Evolutionary conservation across 1,139 yeast genomes (phyloP), one percentile per base, ranked within the genome.

Genomic region (Yamadazyma dushanensis): DNA sequence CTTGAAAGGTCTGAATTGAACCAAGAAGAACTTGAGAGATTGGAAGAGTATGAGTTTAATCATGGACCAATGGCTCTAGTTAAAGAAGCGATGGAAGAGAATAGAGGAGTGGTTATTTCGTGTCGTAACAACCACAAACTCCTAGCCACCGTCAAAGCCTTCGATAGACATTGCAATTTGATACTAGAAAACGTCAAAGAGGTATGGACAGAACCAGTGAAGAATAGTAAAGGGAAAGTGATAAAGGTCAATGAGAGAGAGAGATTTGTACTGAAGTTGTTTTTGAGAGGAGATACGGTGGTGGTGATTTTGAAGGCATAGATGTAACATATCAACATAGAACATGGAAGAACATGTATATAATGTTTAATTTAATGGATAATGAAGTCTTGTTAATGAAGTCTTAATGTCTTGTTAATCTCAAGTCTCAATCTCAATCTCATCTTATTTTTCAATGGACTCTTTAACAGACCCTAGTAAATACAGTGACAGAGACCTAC

Each of bases 141-240:
- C 31, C 75, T 92, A 19, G 97, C 92, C 2, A 79, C 86, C 47
- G 94, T 92, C 34, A 85, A 86, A 55, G 97, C 97, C 0, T 94
- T 89, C 57, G 99, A 92, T 57, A 80, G 97, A 53, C 99, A 92
- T 60, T 84, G 96, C 44, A 92, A 92, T 58, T 78, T 92, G 84
- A 83, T 92, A 7, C 66, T 92, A 47, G 97, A 88, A 53, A 88
- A 89, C 51, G 97, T 92, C 28, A 88, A 86, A 56, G 98, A 92
- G 56, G 66, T 88, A 51, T 88, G 96, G 96, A 79, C 86, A 0
- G 96, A 88, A 50, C 68, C 70, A 2, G 76, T 83, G 23, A 70
- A 77, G 50, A 79, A 74, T 40, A 63, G 74, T 32, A 80, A 80
- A 49, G 90, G 92, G 2, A 83, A 84, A 52, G 80, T 78, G 48